phyloP scores from a whole-genome alignment of 192 early-diverging fungal species.

The Spinellus fusiger region DNA sequence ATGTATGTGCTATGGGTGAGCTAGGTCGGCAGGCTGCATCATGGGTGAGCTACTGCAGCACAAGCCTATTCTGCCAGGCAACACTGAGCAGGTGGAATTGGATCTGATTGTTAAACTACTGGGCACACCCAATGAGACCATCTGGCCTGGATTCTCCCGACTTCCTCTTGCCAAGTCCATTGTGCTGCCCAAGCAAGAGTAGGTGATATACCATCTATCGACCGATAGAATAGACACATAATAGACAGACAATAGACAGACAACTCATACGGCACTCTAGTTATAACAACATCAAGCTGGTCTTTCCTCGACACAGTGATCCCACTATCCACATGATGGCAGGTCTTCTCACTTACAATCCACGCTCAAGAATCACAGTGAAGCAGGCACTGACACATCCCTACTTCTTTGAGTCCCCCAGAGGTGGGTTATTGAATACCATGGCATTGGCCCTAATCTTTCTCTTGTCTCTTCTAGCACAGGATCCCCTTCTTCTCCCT shows the following conservation, averaged over 20 bases:
- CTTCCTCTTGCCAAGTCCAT: slow-evolving; percentile 59
- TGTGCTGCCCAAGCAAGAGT: slow-evolving; percentile 52
- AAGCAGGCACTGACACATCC: slow-evolving; percentile 60
- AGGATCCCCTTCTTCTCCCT: slow-evolving; percentile 44
- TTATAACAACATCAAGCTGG: slow-evolving; percentile 51
- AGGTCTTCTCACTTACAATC: slow-evolving; percentile 70
- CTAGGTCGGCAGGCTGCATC: slow-evolving; percentile 76
- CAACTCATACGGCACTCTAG: slow-evolving; percentile 8
- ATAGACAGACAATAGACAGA: background rate
- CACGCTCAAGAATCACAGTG: slow-evolving; percentile 57
- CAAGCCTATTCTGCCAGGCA: slow-evolving; percentile 77
- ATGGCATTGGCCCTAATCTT: slow-evolving; percentile 5
- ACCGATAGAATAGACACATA: background rate
- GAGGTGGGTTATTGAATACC: slow-evolving; percentile 18
- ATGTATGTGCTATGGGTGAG: too few relatives aligned
- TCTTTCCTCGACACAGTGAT: slow-evolving; percentile 47
- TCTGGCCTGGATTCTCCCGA: slow-evolving; percentile 72
- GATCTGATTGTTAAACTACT: slow-evolving; percentile 65
- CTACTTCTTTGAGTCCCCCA: slow-evolving; percentile 75
- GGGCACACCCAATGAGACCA: slow-evolving; percentile 64
- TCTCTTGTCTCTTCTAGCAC: slow-evolving; percentile 6
- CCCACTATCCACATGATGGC: slow-evolving; percentile 56
- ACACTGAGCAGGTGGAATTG: slow-evolving; percentile 70
- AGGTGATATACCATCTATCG: too few relatives aligned
- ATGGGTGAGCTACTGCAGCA: slow-evolving; percentile 76